Evolutionary conservation across 768 basidiomycete genomes (phyloP), one percentile per base, ranked within the genome.

Genomic region (Cyathus striatus): DNA sequence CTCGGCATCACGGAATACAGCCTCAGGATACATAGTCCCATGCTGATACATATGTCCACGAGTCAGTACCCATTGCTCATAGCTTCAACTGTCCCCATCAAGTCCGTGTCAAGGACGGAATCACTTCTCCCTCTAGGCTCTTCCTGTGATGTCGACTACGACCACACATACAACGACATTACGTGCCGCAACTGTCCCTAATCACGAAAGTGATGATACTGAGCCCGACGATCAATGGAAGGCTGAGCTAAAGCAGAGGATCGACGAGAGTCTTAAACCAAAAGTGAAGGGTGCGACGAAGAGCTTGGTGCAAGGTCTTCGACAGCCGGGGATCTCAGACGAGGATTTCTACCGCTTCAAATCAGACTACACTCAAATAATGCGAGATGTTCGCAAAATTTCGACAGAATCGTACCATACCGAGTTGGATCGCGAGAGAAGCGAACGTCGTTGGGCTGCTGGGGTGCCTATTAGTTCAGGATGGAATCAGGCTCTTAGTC

Each of bases 281-380:
- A 69, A 73, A 64, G 56, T 84, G 46, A 72, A 80, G 42, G 83
- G 83, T 46, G 78, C 86, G 16, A 80, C 80, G 61, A 71, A 77
- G 44, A 78, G 75, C 45, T 60, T 78, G 26, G 69, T 78, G 25
- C 59, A 63, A 13, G 72, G 78, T 55, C 63, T 87, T 12, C 66
- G 68, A 54, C 59, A 71, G 60, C 53, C 58, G 43, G 47, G 74
- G 55, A 51, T 65, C 14, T 62, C 54, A 12, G 40, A 40, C 18
- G 51, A 54, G 17, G 52, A 44, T 17, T 59, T 70, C 5, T 59
- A 70, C 12, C 60, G 57, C n/a, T 53, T 76, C 25, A 52, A 50
- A 6, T 40, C 54, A 0, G 70, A 78, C 27, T 70, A 73, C 51
- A 49, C 60, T 14, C 51, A 58, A 0, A 55, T 68, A 4, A 70